Evolutionary conservation across 1,139 yeast genomes (phyloP), one percentile per base, ranked within the genome.

Genomic region (Hyphopichia buzzinii): DNA sequence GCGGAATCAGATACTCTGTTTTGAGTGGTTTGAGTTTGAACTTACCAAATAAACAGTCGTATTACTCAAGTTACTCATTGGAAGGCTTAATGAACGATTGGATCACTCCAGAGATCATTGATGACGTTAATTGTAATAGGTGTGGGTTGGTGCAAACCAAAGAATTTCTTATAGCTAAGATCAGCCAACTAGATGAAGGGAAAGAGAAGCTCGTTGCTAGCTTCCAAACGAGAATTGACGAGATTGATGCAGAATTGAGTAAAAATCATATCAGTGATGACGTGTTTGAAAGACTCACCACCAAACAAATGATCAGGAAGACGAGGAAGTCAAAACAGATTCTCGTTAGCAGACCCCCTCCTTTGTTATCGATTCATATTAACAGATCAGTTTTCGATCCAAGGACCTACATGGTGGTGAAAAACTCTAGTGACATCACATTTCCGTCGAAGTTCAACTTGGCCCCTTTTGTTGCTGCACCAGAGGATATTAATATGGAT

Each of bases 371-470:
- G 38, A 76, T 90, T 33, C 97, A 90, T 59, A 84, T 90, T 39
- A 90, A 90, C 57, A 76, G 97, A 52, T 86, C 95, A 3, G 96
- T 88, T 8, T 90, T 89, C 61, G 97, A 90, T 58, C 87, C 94
- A 37, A 68, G 79, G 40, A 86, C 96, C 0, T 92, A 85, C 42
- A 78, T 77, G 72, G 83, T 88, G 23, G 79, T 88, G 41, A 90
- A 90, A 55, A 89, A 90, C 55, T 79, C 86, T 37, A 84, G 95
- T 7, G 77, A 80, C 36, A 94, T 90, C n/a, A 60, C 77, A 13
- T 88, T 88, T 60, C 92, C 95, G 1, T 56, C 77, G 23, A 65
- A 70, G 31, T 62, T 90, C 43, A 81, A 88, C 53, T 62, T 90
- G 51, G 64, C 80, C 4, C 79, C 77, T 14, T 89, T 75, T 62